phyloP scores from a whole-genome alignment of 345 rosid genomes.

The Viola odorata region DNA sequence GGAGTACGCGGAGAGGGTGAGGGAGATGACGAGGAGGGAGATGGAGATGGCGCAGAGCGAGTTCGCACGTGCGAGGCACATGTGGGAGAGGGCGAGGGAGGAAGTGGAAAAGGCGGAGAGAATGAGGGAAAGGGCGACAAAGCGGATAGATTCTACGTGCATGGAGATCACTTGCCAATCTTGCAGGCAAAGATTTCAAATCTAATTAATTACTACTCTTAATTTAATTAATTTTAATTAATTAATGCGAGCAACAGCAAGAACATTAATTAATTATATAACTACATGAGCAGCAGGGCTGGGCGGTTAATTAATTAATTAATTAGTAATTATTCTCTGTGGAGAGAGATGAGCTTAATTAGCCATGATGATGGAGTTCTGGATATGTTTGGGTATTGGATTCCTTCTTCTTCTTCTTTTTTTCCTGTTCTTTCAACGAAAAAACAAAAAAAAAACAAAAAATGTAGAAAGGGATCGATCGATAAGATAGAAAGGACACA shows the following conservation, averaged over 20 bases:
- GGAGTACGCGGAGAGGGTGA: slow-evolving; percentile 88
- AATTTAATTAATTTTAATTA: too few species aligned
- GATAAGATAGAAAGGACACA: background rate
- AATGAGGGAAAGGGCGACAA: slow-evolving; percentile 68
- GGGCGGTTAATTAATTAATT: background rate
- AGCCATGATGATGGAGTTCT: slow-evolving; percentile 13
- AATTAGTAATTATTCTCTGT: background rate
- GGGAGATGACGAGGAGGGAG: slow-evolving; percentile 86
- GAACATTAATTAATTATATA: background rate
- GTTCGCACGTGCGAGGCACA: slow-evolving; percentile 67
- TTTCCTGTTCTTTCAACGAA: background rate
- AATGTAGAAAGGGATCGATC: background rate
- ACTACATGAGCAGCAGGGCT: background rate
- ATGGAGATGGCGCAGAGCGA: slow-evolving; percentile 94
- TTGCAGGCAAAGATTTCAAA: slow-evolving; percentile 89
- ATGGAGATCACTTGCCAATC: slow-evolving; percentile 97
- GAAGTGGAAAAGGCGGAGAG: slow-evolving; percentile 81
- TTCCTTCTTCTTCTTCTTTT: slow-evolving; percentile 13
- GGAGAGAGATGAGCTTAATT: background rate
- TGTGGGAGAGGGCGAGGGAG: slow-evolving; percentile 89
- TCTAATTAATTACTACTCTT: slow-evolving; percentile 16
- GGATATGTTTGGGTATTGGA: slow-evolving; percentile 24
- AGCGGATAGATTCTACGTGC: slow-evolving; percentile 63
- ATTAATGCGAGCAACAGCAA: too few species aligned
- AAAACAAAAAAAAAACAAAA: slow-evolving; percentile 4